Base-by-base conservation (phyloP, 176 grass and related monocot genomes). In the Raddia guianensis region DNA sequence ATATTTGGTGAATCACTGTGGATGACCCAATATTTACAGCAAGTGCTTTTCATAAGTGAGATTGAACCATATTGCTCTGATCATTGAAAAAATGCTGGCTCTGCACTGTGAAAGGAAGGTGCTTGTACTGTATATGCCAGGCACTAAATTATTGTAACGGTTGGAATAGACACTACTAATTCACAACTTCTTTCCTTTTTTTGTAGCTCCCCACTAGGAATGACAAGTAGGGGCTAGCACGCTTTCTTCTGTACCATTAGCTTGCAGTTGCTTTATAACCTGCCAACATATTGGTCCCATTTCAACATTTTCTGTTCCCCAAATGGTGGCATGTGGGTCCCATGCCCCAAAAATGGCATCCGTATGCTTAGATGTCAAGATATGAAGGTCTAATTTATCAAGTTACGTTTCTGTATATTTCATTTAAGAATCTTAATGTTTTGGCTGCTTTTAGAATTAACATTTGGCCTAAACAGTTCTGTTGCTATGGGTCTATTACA, bases 281-380 rank as follows among this genome's bases (percentile, higher is more conserved):
- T 86, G 78, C 55, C 84, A 73, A 85, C 79, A 86, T 67, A 47
- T 72, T 78, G 73, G 82, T 66, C 82, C 86, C 86, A 86, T 80
- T 89, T 82, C 74, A 68, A 68, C 80, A 81, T 65, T 89, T 82
- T 84, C 53, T 93, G 92, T 65, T 81, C 73, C 88, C 86, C 12
- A 73, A 90, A 84, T 95, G 88, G 82, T 80, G 70, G 9, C 61
- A 12, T 66, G 54, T 87, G 88, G 81, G 71, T 70, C 86, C 86
- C 76, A 58, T 73, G 56, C 51, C 76, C 66, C 43, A 32, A 69
- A 76, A 69, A 70, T 13, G 72, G 77, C 82, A 76, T 66, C 7
- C 32, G 52, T 57, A 42, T 47, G 33, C 72, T 9, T 76, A 52
- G 63, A 21, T 55, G 88, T 55, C 49, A 86, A 75, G 63, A 74